phyloP scores from a whole-genome alignment of 2,329 filamentous ascomycete species.

The Annulohypoxylon truncatum region DNA sequence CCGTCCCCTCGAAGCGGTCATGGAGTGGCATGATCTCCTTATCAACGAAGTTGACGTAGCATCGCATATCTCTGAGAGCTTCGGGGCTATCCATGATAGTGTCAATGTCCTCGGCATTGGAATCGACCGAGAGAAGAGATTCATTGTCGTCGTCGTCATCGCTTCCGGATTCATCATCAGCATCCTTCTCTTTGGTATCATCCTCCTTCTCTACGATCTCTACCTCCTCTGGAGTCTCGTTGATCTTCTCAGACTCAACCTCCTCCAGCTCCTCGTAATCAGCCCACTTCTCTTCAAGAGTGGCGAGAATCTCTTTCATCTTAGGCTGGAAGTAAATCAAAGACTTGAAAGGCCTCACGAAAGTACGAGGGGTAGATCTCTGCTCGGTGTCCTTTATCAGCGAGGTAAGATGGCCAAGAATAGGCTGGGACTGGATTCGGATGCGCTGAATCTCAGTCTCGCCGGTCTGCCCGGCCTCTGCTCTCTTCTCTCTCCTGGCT shows the following conservation, averaged over 20 bases:
- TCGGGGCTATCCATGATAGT: conserved; percentile 54
- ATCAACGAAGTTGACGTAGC: conserved; percentile 59
- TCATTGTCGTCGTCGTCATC: conserved; percentile 50
- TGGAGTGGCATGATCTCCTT: conserved; percentile 55
- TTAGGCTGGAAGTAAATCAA: conserved; percentile 56
- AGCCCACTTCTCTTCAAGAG: conserved; percentile 57
- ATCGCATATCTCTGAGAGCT: conserved; percentile 56
- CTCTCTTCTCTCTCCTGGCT: conserved; percentile 40
- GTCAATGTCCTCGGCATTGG: conserved; percentile 52
- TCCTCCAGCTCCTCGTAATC: conserved; percentile 52
- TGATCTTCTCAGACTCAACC: conserved; percentile 40
- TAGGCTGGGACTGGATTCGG: conserved; percentile 56
- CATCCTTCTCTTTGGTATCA: conserved; percentile 29
- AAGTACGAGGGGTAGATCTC: conserved; percentile 54
- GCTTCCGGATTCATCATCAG: conserved; percentile 8
- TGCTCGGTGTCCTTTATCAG: conserved; percentile 53
- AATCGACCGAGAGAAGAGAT: conserved; percentile 53
- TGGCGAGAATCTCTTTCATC: conserved; percentile 54
- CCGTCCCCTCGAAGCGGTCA: conserved; percentile 44
- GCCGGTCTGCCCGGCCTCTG: conserved; percentile 32
- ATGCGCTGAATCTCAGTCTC: conserved; percentile 47
- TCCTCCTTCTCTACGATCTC: conserved; percentile 45
- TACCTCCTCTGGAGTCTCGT: conserved; percentile 46
- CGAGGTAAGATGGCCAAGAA: conserved; percentile 54
- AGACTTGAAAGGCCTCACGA: conserved; percentile 56